These are phyloP conservation scores for Pugionium dolabratum DNA, from an alignment of 345 rosid species.

Conservation along the genomic window DNA sequence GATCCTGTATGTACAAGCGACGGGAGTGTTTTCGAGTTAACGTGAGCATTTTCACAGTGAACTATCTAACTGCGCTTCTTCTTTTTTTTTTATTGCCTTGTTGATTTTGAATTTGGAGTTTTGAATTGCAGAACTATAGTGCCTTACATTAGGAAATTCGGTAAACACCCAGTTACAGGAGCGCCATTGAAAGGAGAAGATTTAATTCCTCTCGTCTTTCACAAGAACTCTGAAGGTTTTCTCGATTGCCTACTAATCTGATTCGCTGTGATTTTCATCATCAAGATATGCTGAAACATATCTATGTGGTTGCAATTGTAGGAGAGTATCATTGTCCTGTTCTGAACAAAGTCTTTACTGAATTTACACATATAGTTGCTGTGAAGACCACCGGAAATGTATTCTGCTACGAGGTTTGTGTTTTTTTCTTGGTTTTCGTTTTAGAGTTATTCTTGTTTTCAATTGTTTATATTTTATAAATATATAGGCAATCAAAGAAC, in stretches of 20 bases:
- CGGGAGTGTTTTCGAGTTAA: constrained; percentile 86
- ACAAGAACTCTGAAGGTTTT: constrained; percentile 85
- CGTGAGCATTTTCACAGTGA: constrained; percentile 47
- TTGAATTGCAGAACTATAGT: constrained; percentile 60
- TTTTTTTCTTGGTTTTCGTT: neutral
- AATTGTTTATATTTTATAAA: constrained; percentile 3
- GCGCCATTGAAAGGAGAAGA: constrained; percentile 68
- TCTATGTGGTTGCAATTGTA: constrained; percentile 34
- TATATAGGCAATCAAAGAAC: constrained; percentile 78
- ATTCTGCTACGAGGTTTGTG: constrained; percentile 77
- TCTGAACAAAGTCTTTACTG: constrained; percentile 89
- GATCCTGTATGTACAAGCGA: constrained; percentile 73
- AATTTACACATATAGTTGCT: constrained; percentile 86
- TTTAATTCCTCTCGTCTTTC: constrained; percentile 74
- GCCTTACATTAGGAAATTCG: constrained; percentile 80
- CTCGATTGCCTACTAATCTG: neutral
- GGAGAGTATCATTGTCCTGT: constrained; percentile 94
- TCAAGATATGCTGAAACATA: neutral
- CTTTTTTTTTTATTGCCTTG: neutral
- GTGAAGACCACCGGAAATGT: constrained; percentile 90
- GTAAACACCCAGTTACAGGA: constrained; percentile 89
- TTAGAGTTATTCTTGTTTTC: constrained; percentile 17
- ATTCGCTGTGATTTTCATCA: neutral
- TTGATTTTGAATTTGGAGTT: constrained; percentile 15
- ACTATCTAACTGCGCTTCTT: neutral